Base-by-base conservation (phyloP, 2,329 filamentous ascomycete genomes). In the Pseudocercospora vitis region DNA sequence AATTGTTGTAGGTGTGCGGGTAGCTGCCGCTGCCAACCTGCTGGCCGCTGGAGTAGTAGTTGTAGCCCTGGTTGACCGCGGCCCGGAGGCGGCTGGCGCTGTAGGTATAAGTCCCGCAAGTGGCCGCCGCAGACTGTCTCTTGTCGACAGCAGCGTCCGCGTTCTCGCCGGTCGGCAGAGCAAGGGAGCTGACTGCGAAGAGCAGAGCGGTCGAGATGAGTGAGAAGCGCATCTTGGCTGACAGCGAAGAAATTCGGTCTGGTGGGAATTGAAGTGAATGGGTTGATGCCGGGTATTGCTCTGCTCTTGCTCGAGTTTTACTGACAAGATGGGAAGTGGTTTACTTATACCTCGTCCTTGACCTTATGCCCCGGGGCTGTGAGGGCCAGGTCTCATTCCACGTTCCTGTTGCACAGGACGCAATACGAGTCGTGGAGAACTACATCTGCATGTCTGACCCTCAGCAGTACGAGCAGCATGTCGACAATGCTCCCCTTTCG, bases 71-170 rank as follows among this genome's bases (percentile, higher is more conserved):
- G 52, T 74, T 71, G 33, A 77, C 67, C 32, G 83, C 83, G 7
- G 74, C 69, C 57, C 69, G 71, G 45, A 84, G 76, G 53, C 78
- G 73, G 47, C 68, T 67, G 40, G 74, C 71, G 46, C 72, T 75
- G 73, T 85, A 85, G 68, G 71, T 76, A 53, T 58, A 74, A 48
- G 68, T 74, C 51, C 82, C 81, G 67, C 83, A 85, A 45, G 75
- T 76, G 33, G 78, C 73, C 68, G 78, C 73, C 68, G 71, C 70
- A 64, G 79, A 74, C 65, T 75, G 70, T 58, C 75, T 69, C 60
- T 71, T 57, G 19, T 70, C 63, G 39, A 74, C 46, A 9, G 37
- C 37, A 40, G 37, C 37, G 7, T 58, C 58, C 60, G 72, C 63
- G 29, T 73, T 31, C 12, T 39, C 31, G 37, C 26, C 50, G 31